Percentiles rank a stretch among this genome's conserved stretches.
Evolutionary conservation across 495 filamentous ascomycete species (phyloP).

Genomic region (Trichoderma reesei): DNA sequence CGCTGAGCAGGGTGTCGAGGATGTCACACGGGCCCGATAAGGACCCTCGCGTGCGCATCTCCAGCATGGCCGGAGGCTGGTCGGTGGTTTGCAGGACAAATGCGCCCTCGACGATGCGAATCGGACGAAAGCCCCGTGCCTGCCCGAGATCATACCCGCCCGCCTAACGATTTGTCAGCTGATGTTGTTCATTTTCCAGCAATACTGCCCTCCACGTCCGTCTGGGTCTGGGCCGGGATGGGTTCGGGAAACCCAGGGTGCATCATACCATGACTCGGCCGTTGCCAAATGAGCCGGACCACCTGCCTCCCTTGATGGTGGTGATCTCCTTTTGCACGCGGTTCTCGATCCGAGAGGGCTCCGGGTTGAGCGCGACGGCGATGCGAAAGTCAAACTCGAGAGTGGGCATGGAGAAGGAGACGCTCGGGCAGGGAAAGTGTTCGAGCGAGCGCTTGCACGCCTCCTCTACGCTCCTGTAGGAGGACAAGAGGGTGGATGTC

Average conservation of each 20-base stretch:
- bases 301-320: constrained; percentile 47
- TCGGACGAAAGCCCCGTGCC: constrained; percentile 8
- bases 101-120: constrained; percentile 11
- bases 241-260: constrained; percentile 1
- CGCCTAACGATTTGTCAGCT: constrained; percentile 8
- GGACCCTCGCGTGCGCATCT: constrained; percentile 48
- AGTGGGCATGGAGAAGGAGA: constrained; percentile 28
- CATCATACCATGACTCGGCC: constrained; percentile 47
- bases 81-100: constrained; percentile 12
- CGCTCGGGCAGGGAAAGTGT: constrained; percentile 19
- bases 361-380: constrained; percentile 50
- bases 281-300: constrained; percentile 52
- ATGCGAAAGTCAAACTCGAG: constrained; percentile 54
- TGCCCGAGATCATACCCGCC: constrained; percentile 12
- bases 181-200: constrained; percentile 3
- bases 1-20: constrained; percentile 47
- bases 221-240: background rate
- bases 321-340: constrained; percentile 50
- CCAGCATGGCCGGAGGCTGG: constrained; percentile 24
- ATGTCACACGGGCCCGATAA: constrained; percentile 48
- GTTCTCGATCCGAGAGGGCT: constrained; percentile 38
- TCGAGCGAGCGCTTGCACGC: constrained; percentile 12
- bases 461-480: constrained; percentile 12
- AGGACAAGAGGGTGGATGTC: constrained; percentile 9
- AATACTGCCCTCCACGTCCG: no score